Base-by-base conservation (phyloP, 257 asterid genomes). In the Solanum bulbocastanum region DNA sequence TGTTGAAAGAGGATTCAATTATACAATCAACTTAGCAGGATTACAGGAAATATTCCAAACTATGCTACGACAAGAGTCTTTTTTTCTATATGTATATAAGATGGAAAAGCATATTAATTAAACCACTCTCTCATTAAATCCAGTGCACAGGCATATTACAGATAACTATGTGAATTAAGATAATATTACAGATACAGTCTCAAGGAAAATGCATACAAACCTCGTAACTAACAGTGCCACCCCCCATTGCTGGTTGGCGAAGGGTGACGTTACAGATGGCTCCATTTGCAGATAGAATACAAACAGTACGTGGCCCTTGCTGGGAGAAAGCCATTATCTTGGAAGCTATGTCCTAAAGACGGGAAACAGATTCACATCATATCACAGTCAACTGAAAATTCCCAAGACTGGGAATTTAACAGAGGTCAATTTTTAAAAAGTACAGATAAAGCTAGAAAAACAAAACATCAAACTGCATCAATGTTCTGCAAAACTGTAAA, bases 241-340 rank as follows among this genome's bases (percentile, higher is more conserved):
- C 94, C 35, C 96, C 91, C 92, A 91, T 92, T 84, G 98, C 93
- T 76, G 98, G 94, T 91, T 96, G 99, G 84, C 96, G 93, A 86
- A 96, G 98, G 87, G 96, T 94, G 86, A 94, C 99, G 86, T 93
- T 96, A 94, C 96, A 90, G 88, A 96, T 88, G 73, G 98, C 92
- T 87, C 99, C 99, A 90, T 94, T 95, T 83, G 99, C 98, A 75
- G 99, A 95, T 85, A 96, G 91, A 90, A 96, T 92, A 91, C 98
- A 95, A 87, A 96, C 95, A 25, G 98, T 94, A 39, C 99, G 96
- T 75, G 98, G 98, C 73, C 99, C 99, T 93, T 95, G 96, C 94
- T 95, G 98, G 4, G 99, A 93, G 91, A 96, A 96, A 58, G 97
- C 95, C 94, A 90, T 90, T 62, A 96, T 92, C 89, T 95, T 95